These are phyloP conservation scores for Elaeis guineensis DNA, from an alignment of 176 grass and related monocot species.

Conservation along the genomic window DNA sequence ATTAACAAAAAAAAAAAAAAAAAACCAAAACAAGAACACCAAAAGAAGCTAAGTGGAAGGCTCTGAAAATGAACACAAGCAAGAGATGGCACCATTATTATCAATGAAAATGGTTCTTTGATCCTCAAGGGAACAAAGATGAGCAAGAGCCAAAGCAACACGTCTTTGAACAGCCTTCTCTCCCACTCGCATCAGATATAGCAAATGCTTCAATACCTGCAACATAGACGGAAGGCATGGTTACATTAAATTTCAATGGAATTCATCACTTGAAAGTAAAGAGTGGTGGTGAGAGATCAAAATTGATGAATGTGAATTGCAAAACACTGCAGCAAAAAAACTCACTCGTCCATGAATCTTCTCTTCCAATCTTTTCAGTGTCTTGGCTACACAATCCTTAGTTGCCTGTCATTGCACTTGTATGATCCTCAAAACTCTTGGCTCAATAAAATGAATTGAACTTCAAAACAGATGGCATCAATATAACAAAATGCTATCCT, in stretches of 20 bases:
- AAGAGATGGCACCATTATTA: constrained; percentile 56
- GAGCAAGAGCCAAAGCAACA: constrained; percentile 91
- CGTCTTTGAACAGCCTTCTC: constrained; percentile 88
- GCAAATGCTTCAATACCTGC: constrained; percentile 85
- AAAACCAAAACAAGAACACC: constrained; percentile 3
- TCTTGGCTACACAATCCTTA: constrained; percentile 99
- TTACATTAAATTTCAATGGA: no score
- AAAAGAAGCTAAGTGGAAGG: no score
- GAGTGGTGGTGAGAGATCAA: no score
- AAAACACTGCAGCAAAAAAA: constrained; percentile 7
- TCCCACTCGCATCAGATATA: constrained; percentile 91
- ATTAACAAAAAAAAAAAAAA: background rate
- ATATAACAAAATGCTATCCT: background rate
- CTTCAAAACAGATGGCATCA: no score
- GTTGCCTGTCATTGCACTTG: constrained; percentile 51
- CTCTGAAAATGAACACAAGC: no score
- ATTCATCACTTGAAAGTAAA: no score
- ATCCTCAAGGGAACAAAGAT: constrained; percentile 84
- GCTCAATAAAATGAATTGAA: background rate
- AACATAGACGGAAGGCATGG: constrained; percentile 3
- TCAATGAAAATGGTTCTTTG: constrained; percentile 95
- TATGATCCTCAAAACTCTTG: background rate
- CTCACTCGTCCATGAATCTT: constrained; percentile 97
- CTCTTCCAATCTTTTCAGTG: constrained; percentile 92
- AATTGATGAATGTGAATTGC: no score